Base-by-base conservation (phyloP, 768 basidiomycete genomes). In the Xerocomus brunneocitrinus region DNA sequence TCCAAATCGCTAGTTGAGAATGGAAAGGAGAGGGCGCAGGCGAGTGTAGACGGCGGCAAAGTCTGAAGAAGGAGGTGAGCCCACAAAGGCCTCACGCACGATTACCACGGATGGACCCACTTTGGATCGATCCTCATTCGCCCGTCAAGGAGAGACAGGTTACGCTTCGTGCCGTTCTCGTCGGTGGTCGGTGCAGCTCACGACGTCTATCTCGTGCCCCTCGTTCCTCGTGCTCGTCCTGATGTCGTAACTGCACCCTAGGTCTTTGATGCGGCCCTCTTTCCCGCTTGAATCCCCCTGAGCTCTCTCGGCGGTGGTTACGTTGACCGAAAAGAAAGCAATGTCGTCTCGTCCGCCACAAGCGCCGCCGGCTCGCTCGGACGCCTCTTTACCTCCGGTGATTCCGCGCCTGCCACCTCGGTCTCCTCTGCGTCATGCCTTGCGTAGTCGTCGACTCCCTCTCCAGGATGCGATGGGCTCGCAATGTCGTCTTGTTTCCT, bases 251-350 rank as follows among this genome's bases (percentile, higher is more conserved):
- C 51, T 45, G 83, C 1, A 19, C 19, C 19, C 24, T 83, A 82
- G 64, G 83, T 81, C 3, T 84, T 85, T 63, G 83, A 82, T 30
- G 78, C 81, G 30, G 79, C 81, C 52, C 69, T 83, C 8, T 85
- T 85, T 76, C 81, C 1, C 49, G 84, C 25, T 78, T 79, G 19
- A 79, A 8, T n/a, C 76, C 7, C 80, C 25, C 80, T 80, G 1
- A 66, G 67, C 28, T 62, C 78, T 41, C 67, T 81, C 22, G 58
- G 56, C 32, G 80, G 81, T 13, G 85, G 82, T 13, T 70, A 76
- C 56, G 83, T 83, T 64, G 80, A 80, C 27, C 83, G 82, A 12
- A 84, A 84, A 66, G 84, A 86, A 66, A 84, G 85, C 62, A 55
- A 57, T 40, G 36, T 58, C 27, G 47, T 58, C 5, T 46, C 60